Evolutionary conservation across 2,329 filamentous ascomycete genomes (phyloP).

Genomic region (Fusarium nanum): DNA sequence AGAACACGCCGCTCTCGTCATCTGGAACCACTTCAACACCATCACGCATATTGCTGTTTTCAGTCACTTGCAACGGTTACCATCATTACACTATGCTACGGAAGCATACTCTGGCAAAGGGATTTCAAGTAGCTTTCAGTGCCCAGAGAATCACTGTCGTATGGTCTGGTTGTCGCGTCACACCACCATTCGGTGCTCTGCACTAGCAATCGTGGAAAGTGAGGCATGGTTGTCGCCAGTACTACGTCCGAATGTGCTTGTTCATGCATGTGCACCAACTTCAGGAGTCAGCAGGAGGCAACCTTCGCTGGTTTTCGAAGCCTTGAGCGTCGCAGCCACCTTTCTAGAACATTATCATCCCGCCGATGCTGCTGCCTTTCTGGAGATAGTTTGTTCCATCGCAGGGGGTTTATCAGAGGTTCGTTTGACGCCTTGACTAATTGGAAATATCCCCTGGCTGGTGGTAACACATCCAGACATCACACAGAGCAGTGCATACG

Average conservation of each 20-base stretch:
- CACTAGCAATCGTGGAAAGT: conserved; percentile 16
- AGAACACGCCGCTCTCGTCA: conserved; percentile 44
- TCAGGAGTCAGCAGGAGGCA: conserved; percentile 10
- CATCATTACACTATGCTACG: conserved; percentile 23
- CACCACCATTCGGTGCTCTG: conserved; percentile 19
- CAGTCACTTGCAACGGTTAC: conserved; percentile 27
- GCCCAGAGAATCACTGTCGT: not conserved
- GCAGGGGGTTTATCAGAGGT: conserved; percentile 15
- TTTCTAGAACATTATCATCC: conserved; percentile 36
- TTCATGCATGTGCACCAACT: conserved; percentile 23
- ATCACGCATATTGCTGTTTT: conserved; percentile 16
- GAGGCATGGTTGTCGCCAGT: conserved; percentile 1
- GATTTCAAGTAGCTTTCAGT: not conserved
- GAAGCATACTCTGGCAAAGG: not conserved
- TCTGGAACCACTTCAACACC: conserved; percentile 40
- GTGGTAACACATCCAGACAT: conserved; percentile 15
- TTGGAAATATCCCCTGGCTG: conserved; percentile 15
- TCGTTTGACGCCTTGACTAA: conserved; percentile 10
- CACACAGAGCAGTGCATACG: conserved; percentile 12
- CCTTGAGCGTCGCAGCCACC: conserved; percentile 32
- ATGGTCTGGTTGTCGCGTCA: conserved; percentile 29
- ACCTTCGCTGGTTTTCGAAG: conserved; percentile 24
- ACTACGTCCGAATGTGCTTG: conserved; percentile 20
- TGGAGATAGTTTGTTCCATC: conserved; percentile 4
- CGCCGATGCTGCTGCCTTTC: conserved; percentile 9